phyloP scores from a whole-genome alignment of 257 asterid genomes.

The Penstemon davidsonii region DNA sequence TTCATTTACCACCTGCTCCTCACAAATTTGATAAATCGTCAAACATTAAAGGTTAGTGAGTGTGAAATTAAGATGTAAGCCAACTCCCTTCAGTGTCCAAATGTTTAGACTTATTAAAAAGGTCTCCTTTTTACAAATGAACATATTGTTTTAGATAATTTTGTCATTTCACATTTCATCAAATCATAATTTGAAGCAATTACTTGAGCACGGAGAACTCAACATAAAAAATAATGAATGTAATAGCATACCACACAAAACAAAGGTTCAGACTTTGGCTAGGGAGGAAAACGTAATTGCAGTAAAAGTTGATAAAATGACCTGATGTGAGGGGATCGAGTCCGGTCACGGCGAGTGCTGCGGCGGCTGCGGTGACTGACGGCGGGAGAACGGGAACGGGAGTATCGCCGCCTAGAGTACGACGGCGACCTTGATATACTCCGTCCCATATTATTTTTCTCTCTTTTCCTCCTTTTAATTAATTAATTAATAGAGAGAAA shows the following conservation, averaged over 20 bases:
- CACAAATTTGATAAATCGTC: too few relatives aligned
- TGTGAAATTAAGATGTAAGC: too few relatives aligned
- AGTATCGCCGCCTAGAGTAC: slow-evolving; percentile 59
- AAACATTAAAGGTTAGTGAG: too few relatives aligned
- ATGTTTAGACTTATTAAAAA: too few relatives aligned
- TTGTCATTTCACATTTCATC: too few relatives aligned
- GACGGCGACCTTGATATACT: slow-evolving; percentile 81
- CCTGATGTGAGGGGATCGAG: slow-evolving; percentile 72
- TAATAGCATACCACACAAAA: not conserved
- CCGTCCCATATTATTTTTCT: slow-evolving; percentile 43
- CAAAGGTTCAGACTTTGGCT: not conserved
- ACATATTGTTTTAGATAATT: too few relatives aligned
- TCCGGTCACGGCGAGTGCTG: slow-evolving; percentile 59
- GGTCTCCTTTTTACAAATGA: too few relatives aligned
- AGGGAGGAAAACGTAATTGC: not conserved
- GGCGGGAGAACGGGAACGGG: slow-evolving; percentile 81
- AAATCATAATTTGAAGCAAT: too few relatives aligned
- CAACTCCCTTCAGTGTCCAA: too few relatives aligned
- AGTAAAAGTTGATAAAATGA: not conserved
- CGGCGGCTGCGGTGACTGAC: slow-evolving; percentile 52
- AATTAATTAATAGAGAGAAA: not conserved
- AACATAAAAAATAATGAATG: not conserved
- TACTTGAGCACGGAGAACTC: not conserved
- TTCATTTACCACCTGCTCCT: not conserved
- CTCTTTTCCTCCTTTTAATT: not conserved